These are phyloP conservation scores for Globisporangium cylindrosporum DNA, from an alignment of 352 stramenopile species.

Conservation along the genomic window DNA sequence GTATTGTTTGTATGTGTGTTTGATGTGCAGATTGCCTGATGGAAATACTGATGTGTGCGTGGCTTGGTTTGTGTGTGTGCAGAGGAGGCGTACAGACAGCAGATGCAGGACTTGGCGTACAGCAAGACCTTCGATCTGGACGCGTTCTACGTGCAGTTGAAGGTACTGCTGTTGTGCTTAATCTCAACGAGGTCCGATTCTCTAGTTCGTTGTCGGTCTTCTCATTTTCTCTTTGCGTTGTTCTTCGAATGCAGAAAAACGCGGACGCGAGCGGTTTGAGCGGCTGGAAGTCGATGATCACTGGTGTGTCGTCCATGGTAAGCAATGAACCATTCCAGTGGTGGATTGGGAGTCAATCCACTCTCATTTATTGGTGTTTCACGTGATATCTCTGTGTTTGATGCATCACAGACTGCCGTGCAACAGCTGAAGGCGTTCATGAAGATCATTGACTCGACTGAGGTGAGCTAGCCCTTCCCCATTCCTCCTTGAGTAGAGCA, in stretches of 20 bases:
- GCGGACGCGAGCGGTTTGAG: conserved; percentile 63
- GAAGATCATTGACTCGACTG: conserved; percentile 71
- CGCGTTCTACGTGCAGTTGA: conserved; percentile 65
- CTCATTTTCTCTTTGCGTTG: background rate
- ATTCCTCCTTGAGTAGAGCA: background rate
- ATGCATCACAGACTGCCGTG: conserved; percentile 55
- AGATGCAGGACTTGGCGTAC: conserved; percentile 69
- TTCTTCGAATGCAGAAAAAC: conserved; percentile 57
- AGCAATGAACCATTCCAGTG: background rate
- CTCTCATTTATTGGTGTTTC: background rate
- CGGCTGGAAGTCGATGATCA: conserved; percentile 80
- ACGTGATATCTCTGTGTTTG: background rate
- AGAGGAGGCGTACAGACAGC: conserved; percentile 77
- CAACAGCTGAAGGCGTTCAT: conserved; percentile 86
- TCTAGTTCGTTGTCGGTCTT: background rate
- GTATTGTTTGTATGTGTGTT: background rate
- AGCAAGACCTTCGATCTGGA: conserved; percentile 70
- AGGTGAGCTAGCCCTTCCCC: conserved; percentile 32
- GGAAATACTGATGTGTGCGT: background rate
- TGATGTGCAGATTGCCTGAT: background rate
- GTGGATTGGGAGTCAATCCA: background rate
- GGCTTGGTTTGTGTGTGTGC: background rate
- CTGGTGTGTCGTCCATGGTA: conserved; percentile 76
- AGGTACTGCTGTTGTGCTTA: conserved; percentile 27
- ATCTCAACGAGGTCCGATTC: too few species aligned